Conservation (phyloP, 1,139 yeast species). For the Candida tetrigidarum region DNA sequence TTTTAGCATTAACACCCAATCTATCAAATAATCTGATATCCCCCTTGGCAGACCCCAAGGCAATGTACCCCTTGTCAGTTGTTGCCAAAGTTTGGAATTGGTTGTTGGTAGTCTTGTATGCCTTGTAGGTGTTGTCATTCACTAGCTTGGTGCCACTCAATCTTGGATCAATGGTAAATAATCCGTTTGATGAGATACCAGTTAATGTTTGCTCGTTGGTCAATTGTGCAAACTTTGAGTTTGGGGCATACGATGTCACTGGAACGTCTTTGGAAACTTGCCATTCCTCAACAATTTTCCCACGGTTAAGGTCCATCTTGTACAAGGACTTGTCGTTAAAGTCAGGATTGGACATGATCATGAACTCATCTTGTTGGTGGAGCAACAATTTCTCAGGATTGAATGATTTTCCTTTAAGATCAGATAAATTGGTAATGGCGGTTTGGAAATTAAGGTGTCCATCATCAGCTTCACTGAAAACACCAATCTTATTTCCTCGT, state of each 20-base stretch:
- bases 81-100: slow-evolving; percentile 69
- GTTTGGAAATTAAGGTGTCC: slow-evolving; percentile 63
- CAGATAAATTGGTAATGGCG: slow-evolving; percentile 64
- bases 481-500: slow-evolving; percentile 80
- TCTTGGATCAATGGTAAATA: slow-evolving; percentile 83
- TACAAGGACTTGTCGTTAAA: slow-evolving; percentile 47
- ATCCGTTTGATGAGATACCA: slow-evolving; percentile 66
- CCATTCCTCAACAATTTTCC: slow-evolving; percentile 88
- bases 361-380: slow-evolving; percentile 69
- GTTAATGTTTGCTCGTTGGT: slow-evolving; percentile 74
- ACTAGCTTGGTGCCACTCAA: slow-evolving; percentile 57
- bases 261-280: slow-evolving; percentile 46
- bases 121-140: slow-evolving; percentile 40
- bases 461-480: slow-evolving; percentile 62
- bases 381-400: slow-evolving; percentile 72
- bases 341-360: slow-evolving; percentile 64
- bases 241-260: slow-evolving; percentile 65
- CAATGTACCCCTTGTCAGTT: slow-evolving; percentile 73
- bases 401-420: slow-evolving; percentile 55
- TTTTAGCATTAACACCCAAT: slow-evolving; percentile 75
- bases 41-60: slow-evolving; percentile 77
- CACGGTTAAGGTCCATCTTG: slow-evolving; percentile 79
- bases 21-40: slow-evolving; percentile 74
- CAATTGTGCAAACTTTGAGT: slow-evolving; percentile 71
- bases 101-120: slow-evolving; percentile 56